phyloP scores from a whole-genome alignment of 129 eudicot genomes.

The Chrysanthemum lavandulifolium region DNA sequence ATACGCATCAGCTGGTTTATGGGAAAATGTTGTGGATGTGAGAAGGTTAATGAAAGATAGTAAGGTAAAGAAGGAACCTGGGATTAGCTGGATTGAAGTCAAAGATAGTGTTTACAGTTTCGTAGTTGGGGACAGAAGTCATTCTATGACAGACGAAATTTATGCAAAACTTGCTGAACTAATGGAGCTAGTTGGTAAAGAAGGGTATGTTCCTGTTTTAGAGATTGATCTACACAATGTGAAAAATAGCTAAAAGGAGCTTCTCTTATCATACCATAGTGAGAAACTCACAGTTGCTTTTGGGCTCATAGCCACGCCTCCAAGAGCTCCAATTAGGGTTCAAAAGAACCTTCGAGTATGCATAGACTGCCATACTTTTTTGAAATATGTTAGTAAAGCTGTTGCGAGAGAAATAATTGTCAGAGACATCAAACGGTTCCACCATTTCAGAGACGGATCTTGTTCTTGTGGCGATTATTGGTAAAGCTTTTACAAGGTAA shows the following conservation, averaged over 20 bases:
- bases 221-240: conserved; percentile 86
- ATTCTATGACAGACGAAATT: conserved; percentile 55
- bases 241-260: conserved; percentile 59
- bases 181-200: conserved; percentile 47
- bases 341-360: conserved; percentile 84
- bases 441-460: conserved; percentile 71
- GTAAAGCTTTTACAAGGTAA: conserved; percentile 22
- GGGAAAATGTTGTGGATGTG: conserved; percentile 68
- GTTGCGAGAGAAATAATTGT: conserved; percentile 62
- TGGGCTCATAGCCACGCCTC: conserved; percentile 68
- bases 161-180: conserved; percentile 70
- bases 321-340: conserved; percentile 73
- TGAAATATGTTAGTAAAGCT: conserved; percentile 71
- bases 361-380: conserved; percentile 80
- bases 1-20: conserved; percentile 77
- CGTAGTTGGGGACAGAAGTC: conserved; percentile 75
- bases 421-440: conserved; percentile 77
- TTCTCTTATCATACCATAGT: conserved; percentile 68
- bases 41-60: conserved; percentile 69
- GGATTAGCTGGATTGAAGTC: conserved; percentile 90
- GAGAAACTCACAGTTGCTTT: conserved; percentile 96
- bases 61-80: conserved; percentile 85
- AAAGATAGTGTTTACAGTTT: conserved; percentile 70
- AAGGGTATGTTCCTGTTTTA: conserved; percentile 72
- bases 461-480: conserved; percentile 93